Percentiles rank a stretch among this genome's conserved stretches.
Conservation (phyloP, 768 basidiomycete species). For the Collybia sp. region DNA sequence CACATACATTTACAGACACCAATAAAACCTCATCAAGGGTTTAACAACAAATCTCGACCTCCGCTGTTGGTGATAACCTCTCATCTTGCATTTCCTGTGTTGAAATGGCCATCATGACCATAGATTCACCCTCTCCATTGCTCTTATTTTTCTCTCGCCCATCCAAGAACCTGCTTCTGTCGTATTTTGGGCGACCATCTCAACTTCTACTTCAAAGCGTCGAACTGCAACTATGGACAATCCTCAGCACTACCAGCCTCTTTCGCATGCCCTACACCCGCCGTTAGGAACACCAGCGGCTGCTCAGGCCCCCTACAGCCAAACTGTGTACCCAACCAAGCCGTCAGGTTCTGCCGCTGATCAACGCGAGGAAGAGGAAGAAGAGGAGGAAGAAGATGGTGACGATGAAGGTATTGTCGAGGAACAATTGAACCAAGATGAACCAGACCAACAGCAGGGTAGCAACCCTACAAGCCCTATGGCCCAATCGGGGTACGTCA, state of each 20-base stretch:
- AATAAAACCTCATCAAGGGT: slow-evolving; percentile 28
- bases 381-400: slow-evolving; percentile 63
- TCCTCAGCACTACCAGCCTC: slow-evolving; percentile 76
- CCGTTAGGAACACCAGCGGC: slow-evolving; percentile 31
- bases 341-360: slow-evolving; percentile 8
- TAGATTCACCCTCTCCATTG: slow-evolving; percentile 3
- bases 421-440: slow-evolving; percentile 53
- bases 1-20: slow-evolving; percentile 14
- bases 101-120: slow-evolving; percentile 2
- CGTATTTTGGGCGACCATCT: background rate
- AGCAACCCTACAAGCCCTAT: slow-evolving; percentile 32
- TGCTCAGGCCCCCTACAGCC: slow-evolving; percentile 19
- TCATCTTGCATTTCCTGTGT: background rate
- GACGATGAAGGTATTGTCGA: slow-evolving; percentile 73
- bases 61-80: slow-evolving; percentile 1
- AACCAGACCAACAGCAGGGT: slow-evolving; percentile 32
- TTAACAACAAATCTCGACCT: slow-evolving; percentile 14
- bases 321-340: slow-evolving; percentile 17
- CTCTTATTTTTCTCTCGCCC: background rate
- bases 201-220: slow-evolving; percentile 1
- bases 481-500: slow-evolving; percentile 23
- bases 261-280: slow-evolving; percentile 73
- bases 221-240: slow-evolving; percentile 45
- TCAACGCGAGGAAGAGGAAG: slow-evolving; percentile 38
- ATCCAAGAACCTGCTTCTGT: background rate